These are phyloP conservation scores for Pisolithus sp. DNA, from an alignment of 768 basidiomycete species.

Conservation along the genomic window DNA sequence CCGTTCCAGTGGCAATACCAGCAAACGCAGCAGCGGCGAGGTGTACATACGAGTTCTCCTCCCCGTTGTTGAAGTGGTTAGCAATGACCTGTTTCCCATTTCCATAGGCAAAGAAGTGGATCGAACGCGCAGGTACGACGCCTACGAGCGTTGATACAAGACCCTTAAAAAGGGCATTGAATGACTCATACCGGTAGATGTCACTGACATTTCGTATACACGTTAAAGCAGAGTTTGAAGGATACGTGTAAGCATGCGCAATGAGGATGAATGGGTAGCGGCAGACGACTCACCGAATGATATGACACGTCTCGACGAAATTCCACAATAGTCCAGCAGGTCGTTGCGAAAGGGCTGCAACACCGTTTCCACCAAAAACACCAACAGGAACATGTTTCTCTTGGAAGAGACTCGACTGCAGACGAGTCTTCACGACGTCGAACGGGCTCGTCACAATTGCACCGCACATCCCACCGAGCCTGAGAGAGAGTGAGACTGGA, in stretches of 20 bases:
- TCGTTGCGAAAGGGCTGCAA: constrained; percentile 25
- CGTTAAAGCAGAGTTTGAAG: neutral
- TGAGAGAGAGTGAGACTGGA: constrained; percentile 25
- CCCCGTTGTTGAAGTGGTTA: constrained; percentile 61
- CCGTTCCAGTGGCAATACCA: constrained; percentile 80
- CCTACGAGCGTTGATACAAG: constrained; percentile 93
- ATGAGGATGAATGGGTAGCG: neutral
- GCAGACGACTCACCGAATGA: constrained; percentile 56
- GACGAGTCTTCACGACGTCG: constrained; percentile 95
- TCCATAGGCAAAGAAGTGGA: constrained; percentile 97
- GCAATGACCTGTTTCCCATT: constrained; percentile 94
- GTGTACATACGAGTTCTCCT: constrained; percentile 83
- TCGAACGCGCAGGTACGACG: constrained; percentile 90
- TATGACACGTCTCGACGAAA: constrained; percentile 90
- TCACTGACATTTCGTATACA: constrained; percentile 40
- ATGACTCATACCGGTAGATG: constrained; percentile 85
- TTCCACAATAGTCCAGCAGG: constrained; percentile 69
- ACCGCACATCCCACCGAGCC: constrained; percentile 95
- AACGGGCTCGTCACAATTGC: constrained; percentile 96
- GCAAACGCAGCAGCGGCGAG: constrained; percentile 80
- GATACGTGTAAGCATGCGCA: neutral
- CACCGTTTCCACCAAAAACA: constrained; percentile 28
- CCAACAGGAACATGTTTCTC: constrained; percentile 34
- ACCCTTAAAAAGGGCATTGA: constrained; percentile 87
- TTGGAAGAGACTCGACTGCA: constrained; percentile 84